These are phyloP conservation scores for Primulina eburnea DNA, from an alignment of 257 asterid genomes.

Conservation along the genomic window DNA sequence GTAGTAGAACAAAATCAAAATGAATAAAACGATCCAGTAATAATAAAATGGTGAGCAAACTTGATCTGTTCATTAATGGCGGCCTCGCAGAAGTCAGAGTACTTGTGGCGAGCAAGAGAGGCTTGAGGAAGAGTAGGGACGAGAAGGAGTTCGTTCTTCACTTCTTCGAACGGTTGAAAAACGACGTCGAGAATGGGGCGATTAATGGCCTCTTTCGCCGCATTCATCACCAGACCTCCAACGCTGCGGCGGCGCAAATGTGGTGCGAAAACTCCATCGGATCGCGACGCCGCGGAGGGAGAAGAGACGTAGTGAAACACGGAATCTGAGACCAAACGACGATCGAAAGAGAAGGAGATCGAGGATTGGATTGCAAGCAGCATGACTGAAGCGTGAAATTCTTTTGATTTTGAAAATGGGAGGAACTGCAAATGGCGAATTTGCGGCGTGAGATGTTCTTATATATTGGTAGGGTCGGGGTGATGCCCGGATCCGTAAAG, in stretches of 20 bases:
- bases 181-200: constrained; percentile 12
- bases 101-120: constrained; percentile 56
- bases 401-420: too few relatives aligned
- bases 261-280: not conserved
- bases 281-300: not conserved
- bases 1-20: not conserved
- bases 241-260: not conserved
- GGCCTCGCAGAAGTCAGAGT: constrained; percentile 35
- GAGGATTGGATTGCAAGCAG: too few relatives aligned
- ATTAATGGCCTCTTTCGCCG: not conserved
- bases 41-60: constrained; percentile 22
- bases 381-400: too few relatives aligned
- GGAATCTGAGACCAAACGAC: too few relatives aligned
- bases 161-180: constrained; percentile 38
- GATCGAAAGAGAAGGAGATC: too few relatives aligned
- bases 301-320: not conserved
- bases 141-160: constrained; percentile 46
- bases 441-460: too few relatives aligned
- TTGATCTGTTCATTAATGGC: constrained; percentile 62
- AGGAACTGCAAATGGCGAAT: too few relatives aligned
- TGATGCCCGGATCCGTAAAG: too few relatives aligned
- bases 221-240: not conserved
- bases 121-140: constrained; percentile 42
- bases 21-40: not conserved
- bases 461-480: too few relatives aligned